Conservation (phyloP, 495 filamentous ascomycete genomes). For the Neurospora cerealis region DNA sequence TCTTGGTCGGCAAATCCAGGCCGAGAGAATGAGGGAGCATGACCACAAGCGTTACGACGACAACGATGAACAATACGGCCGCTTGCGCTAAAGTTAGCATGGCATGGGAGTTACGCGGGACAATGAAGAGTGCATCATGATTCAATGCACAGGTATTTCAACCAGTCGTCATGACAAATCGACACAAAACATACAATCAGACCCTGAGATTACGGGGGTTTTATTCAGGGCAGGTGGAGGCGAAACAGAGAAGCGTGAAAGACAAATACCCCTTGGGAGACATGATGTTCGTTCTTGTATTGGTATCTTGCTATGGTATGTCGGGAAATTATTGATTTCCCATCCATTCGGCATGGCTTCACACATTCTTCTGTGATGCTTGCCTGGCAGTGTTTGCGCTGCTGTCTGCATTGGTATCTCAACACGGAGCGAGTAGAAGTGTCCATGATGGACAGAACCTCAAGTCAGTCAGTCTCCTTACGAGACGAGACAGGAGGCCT, state of each 20-base stretch:
- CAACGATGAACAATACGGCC: conserved; percentile 27
- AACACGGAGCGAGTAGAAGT: background rate
- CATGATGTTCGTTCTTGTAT: background rate
- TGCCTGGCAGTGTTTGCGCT: background rate
- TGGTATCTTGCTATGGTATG: background rate
- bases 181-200: background rate
- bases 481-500: background rate
- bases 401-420: background rate
- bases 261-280: background rate
- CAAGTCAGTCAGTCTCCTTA: background rate
- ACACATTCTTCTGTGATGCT: conserved; percentile 6
- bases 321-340: background rate
- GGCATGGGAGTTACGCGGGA: background rate
- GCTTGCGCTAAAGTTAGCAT: conserved; percentile 28
- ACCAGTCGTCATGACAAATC: background rate
- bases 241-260: background rate
- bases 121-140: too few relatives aligned
- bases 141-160: background rate
- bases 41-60: conserved; percentile 40
- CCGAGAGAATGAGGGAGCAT: conserved; percentile 50
- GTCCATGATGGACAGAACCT: background rate
- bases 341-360: background rate
- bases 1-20: conserved; percentile 51
- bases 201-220: background rate
- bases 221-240: background rate